phyloP scores from a whole-genome alignment of 2,329 filamentous ascomycete species.

The Ceratocystis ficicola region DNA sequence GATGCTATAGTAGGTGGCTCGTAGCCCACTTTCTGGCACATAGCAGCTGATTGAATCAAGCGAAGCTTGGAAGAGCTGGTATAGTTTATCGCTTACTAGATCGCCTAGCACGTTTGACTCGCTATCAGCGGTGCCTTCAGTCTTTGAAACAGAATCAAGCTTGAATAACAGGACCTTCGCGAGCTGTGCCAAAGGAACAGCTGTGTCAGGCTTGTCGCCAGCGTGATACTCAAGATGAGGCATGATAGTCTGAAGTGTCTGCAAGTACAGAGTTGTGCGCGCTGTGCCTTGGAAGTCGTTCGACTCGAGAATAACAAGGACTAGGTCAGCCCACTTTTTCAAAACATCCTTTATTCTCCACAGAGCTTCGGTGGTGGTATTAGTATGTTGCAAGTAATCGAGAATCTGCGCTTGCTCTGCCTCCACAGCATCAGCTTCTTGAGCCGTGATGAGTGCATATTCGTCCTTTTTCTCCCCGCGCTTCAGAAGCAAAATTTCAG shows the following conservation, averaged over 20 bases:
- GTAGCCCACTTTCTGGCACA: slow-evolving; percentile 56
- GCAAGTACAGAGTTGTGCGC: slow-evolving; percentile 67
- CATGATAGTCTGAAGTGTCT: slow-evolving; percentile 74
- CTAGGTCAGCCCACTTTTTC: slow-evolving; percentile 70
- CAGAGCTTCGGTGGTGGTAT: slow-evolving; percentile 48
- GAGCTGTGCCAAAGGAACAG: slow-evolving; percentile 65
- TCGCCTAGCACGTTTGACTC: slow-evolving; percentile 44
- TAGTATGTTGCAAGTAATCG: slow-evolving; percentile 49
- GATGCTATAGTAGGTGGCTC: slow-evolving; percentile 82
- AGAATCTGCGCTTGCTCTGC: slow-evolving; percentile 49
- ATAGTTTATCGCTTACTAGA: slow-evolving; percentile 75
- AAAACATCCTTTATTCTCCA: slow-evolving; percentile 54
- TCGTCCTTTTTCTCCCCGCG: slow-evolving; percentile 47
- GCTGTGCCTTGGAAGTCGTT: slow-evolving; percentile 65
- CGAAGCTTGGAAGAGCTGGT: slow-evolving; percentile 81
- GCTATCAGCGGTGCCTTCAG: background rate
- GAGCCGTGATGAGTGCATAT: slow-evolving; percentile 38
- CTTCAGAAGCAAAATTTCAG: slow-evolving; percentile 61
- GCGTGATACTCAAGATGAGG: slow-evolving; percentile 75
- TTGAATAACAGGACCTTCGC: slow-evolving; percentile 60
- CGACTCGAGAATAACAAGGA: slow-evolving; percentile 70
- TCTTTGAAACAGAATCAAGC: slow-evolving; percentile 42
- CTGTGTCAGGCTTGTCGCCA: slow-evolving; percentile 54
- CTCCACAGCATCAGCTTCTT: slow-evolving; percentile 41
- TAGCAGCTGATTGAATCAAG: slow-evolving; percentile 67